Evolutionary conservation across 495 filamentous ascomycete genomes (phyloP).

Genomic region (Terfezia claveryi): DNA sequence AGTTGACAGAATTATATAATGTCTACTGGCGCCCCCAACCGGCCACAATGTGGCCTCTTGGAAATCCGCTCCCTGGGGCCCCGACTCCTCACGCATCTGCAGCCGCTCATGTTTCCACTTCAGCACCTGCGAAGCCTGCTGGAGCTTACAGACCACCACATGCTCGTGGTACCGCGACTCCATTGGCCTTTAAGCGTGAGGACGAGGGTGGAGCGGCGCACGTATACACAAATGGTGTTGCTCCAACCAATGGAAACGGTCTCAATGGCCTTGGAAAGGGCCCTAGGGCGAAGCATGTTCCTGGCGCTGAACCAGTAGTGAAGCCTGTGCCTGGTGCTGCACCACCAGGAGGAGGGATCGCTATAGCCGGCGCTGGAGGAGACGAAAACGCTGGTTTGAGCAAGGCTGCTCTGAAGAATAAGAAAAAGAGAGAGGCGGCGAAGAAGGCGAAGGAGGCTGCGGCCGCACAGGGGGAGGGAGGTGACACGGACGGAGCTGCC

Average conservation of each 20-base stretch:
- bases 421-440: constrained; percentile 83
- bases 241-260: constrained; percentile 29
- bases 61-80: constrained; percentile 53
- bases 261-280: constrained; percentile 61
- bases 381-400: constrained; percentile 51
- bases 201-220: constrained; percentile 89
- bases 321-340: constrained; percentile 43
- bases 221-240: constrained; percentile 50
- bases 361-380: constrained; percentile 35
- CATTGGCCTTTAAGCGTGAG: constrained; percentile 89
- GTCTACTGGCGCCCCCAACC: constrained; percentile 72
- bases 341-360: constrained; percentile 32
- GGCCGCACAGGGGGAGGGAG: constrained; percentile 5
- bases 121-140: constrained; percentile 81
- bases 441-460: constrained; percentile 65
- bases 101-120: constrained; percentile 57
- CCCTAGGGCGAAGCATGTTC: constrained; percentile 45
- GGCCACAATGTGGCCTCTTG: constrained; percentile 33
- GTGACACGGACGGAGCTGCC: neutral
- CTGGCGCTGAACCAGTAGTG: constrained; percentile 52
- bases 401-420: constrained; percentile 85
- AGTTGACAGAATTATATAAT: constrained; percentile 82
- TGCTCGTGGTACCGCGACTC: constrained; percentile 68
- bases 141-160: constrained; percentile 95
- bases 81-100: constrained; percentile 72